Evolutionary conservation across 2,329 filamentous ascomycete genomes (phyloP).

Genomic region (Drechslerella coelobrocha): DNA sequence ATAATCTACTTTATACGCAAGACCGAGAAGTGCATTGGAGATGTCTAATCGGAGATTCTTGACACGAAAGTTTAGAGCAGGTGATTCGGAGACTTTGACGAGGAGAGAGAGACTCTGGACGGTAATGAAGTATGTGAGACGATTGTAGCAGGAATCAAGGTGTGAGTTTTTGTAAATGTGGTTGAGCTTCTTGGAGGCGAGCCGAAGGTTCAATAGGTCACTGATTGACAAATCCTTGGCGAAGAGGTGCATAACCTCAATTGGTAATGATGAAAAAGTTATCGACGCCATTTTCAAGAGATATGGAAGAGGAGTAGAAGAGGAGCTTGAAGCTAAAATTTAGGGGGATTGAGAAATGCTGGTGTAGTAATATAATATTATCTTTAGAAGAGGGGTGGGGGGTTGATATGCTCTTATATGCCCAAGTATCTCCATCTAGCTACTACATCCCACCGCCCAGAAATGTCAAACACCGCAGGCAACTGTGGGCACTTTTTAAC

Average conservation of each 20-base stretch:
- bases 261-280: background rate
- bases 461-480: too few species aligned
- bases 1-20: background rate
- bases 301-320: too few species aligned
- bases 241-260: slow-evolving; percentile 7
- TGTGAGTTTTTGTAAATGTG: slow-evolving; percentile 1
- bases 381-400: too few species aligned
- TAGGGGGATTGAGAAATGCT: too few species aligned
- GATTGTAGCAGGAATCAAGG: background rate
- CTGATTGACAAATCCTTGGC: background rate
- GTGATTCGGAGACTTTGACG: slow-evolving; percentile 7
- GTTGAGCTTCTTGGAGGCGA: slow-evolving; percentile 8
- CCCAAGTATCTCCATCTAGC: too few species aligned
- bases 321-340: too few species aligned
- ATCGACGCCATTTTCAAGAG: background rate
- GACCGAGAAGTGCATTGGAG: slow-evolving; percentile 8
- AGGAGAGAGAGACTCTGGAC: slow-evolving; percentile 13
- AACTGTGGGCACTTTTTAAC: too few species aligned
- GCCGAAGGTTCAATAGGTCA: slow-evolving; percentile 15
- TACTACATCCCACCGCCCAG: too few species aligned
- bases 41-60: slow-evolving; percentile 18
- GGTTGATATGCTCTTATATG: too few species aligned
- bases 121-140: slow-evolving; percentile 6
- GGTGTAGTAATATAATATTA: too few species aligned
- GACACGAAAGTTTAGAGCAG: slow-evolving; percentile 2